These are phyloP conservation scores for Eucalyptus pauciflora DNA, from an alignment of 345 rosid genomes.

Conservation along the genomic window DNA sequence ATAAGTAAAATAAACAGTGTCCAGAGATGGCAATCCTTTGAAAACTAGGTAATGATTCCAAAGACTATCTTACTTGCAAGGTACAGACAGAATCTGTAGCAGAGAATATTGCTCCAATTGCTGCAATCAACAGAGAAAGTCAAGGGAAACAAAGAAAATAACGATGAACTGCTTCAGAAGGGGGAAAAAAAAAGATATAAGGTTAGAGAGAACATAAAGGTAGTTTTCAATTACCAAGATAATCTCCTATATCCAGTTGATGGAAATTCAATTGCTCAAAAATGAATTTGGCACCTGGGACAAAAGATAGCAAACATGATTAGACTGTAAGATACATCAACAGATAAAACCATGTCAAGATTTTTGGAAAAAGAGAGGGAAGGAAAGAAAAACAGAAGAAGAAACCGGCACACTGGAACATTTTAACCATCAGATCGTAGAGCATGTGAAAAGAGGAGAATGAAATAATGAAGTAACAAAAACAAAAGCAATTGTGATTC, in stretches of 20 bases:
- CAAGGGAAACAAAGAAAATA: not conserved
- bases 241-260: slow-evolving; percentile 57
- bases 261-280: slow-evolving; percentile 65
- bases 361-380: not conserved
- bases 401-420: not conserved
- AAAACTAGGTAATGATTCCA: not conserved
- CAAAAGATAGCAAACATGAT: not conserved
- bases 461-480: not conserved
- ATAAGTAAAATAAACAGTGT: not conserved
- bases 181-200: not conserved
- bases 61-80: slow-evolving; percentile 49
- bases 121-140: slow-evolving; percentile 21
- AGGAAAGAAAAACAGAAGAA: not conserved
- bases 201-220: not conserved
- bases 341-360: not conserved
- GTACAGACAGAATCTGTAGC: slow-evolving; percentile 99
- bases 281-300: slow-evolving; percentile 60
- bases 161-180: not conserved
- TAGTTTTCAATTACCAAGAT: slow-evolving; percentile 42
- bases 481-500: not conserved
- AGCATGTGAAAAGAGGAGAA: not conserved
- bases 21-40: not conserved
- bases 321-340: not conserved
- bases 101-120: slow-evolving; percentile 95
- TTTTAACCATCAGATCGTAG: not conserved